A percentile compares a stretch with the other conserved stretches of the same genome.
Conservation (phyloP, 2,329 filamentous ascomycete species). For the Penicillium verrucosum region DNA sequence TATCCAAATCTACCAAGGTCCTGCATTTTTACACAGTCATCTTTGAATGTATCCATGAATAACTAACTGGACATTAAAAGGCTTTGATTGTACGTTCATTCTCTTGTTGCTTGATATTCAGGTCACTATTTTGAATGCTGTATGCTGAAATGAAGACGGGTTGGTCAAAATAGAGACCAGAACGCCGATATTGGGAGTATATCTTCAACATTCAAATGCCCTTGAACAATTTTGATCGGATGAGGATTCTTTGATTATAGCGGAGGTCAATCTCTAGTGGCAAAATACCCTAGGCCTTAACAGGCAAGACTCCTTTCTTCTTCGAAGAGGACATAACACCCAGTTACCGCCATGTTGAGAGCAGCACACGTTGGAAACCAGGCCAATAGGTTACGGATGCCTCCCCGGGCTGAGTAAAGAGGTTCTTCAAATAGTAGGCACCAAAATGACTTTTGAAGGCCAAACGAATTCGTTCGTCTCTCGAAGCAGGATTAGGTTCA, state of each 20-base stretch:
- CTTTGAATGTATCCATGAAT: neutral
- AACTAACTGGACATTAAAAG: neutral
- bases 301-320: neutral
- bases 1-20: slow-evolving; percentile 7
- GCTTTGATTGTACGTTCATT: neutral
- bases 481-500: too few relatives aligned
- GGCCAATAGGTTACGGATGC: neutral
- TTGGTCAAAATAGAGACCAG: neutral
- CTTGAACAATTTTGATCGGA: neutral
- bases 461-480: neutral
- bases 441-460: too few relatives aligned
- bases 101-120: neutral
- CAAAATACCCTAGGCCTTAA: neutral
- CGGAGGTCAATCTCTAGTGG: neutral
- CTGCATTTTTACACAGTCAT: neutral
- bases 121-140: accelerated
- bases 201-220: neutral
- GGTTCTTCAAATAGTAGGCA: neutral
- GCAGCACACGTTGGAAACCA: neutral
- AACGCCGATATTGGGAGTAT: neutral
- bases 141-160: too few relatives aligned
- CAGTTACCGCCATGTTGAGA: neutral
- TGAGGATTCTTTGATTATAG: neutral
- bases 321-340: neutral
- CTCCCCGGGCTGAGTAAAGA: neutral